A percentile compares a stretch with the other conserved stretches of the same genome.
Evolutionary conservation across 805 yeast genomes (phyloP).

Genomic region (Yarrowia porcina): DNA sequence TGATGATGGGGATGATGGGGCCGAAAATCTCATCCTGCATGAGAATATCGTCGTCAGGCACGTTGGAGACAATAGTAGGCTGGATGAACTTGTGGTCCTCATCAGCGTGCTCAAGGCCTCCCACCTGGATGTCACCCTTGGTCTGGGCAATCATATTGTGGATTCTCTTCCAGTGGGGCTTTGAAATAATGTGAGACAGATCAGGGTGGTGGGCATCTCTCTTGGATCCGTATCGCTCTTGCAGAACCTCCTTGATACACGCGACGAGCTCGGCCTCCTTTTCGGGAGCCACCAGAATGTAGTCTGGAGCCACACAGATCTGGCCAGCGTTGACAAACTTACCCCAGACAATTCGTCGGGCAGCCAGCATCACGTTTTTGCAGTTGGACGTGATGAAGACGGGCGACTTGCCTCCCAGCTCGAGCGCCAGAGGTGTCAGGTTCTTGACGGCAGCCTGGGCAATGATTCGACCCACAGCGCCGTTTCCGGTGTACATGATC

Average conservation of each 20-base stretch:
- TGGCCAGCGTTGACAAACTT: constrained; percentile 84
- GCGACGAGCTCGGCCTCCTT: constrained; percentile 52
- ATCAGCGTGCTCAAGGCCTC: constrained; percentile 31
- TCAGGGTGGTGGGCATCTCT: constrained; percentile 32
- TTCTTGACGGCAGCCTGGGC: constrained; percentile 77
- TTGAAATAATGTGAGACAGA: constrained; percentile 60
- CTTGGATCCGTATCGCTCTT: constrained; percentile 42
- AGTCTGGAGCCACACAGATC: constrained; percentile 87
- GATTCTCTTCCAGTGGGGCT: constrained; percentile 51
- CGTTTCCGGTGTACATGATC: constrained; percentile 83
- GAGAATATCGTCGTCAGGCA: constrained; percentile 59
- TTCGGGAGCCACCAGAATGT: constrained; percentile 59
- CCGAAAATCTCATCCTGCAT: constrained; percentile 80
- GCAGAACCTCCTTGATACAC: constrained; percentile 43
- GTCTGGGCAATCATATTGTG: constrained; percentile 40
- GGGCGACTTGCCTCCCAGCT: constrained; percentile 92
- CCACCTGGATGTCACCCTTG: constrained; percentile 31
- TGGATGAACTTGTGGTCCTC: constrained; percentile 49
- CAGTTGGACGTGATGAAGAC: constrained; percentile 43
- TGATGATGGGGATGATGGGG: constrained; percentile 73
- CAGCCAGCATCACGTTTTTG: constrained; percentile 35
- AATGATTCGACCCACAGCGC: constrained; percentile 69
- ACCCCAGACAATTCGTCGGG: constrained; percentile 78
- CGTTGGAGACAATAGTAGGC: constrained; percentile 67
- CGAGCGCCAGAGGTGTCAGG: constrained; percentile 75